Base-by-base conservation (phyloP, 345 rosid species). In the Eucalyptus regnans region DNA sequence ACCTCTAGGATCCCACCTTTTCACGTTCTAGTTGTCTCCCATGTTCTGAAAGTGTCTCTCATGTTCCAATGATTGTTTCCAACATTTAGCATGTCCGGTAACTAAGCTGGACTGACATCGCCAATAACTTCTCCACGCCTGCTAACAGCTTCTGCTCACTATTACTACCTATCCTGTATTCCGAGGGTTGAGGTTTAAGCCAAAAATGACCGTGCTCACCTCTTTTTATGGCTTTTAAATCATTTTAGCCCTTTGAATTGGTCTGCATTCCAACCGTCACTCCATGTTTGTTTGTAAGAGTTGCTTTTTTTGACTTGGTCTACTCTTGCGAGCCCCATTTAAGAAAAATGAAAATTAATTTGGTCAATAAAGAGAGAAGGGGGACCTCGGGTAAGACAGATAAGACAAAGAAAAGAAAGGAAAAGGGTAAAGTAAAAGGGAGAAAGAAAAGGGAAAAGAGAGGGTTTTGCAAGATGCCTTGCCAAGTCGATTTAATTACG, bases 361-460 rank as follows among this genome's bases (percentile, higher is more conserved):
- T 51, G 54, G 54, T 16, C 54, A 17, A 51, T 0, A 51, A 51
- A 51, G 8, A 51, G 1, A 51, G 54, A 51, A 51, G 54, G 54
- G 54, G 54, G 54, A 51, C 54, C 54, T 51, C 8, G 2, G 54
- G 8, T 51, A 51, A 51, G 54, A 51, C 8, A 51, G 0, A 51
- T 52, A 52, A 52, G 56, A 52, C 4, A 17, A 4, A 52, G 56
- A 7, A 52, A 51, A 51, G 27, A 22, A 54, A 54, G 27, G 60
- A 3, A 54, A 4, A 1, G 11, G 9, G 22, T 3, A 20, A 54
- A 20, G 10, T 20, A 54, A 7, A 2, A 1, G 22, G 20, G 22
- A 20, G 4, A 54, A 54, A 8, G 25, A 54, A 54, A 54, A 22
- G 0, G 5, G 11, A 54, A 54, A 54, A 54, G 60, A 54, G 11